Evolutionary conservation across 2,329 filamentous ascomycete species (phyloP).

Genomic region (Monilinia vaccinii-corymbosi): DNA sequence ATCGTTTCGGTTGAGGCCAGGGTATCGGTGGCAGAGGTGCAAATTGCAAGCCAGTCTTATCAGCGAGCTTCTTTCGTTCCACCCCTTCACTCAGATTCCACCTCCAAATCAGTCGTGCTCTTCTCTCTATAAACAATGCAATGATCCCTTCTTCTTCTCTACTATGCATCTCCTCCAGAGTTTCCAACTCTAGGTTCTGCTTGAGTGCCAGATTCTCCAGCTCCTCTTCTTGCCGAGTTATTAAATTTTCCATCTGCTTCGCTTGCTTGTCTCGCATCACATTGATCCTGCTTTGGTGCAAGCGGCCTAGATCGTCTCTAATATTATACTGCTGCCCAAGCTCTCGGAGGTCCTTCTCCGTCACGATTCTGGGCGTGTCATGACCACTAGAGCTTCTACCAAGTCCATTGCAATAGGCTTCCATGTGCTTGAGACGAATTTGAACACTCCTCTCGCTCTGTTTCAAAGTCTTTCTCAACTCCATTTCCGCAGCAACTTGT

Average conservation of each 20-base stretch:
- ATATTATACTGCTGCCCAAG: slow-evolving; percentile 52
- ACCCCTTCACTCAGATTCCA: slow-evolving; percentile 47
- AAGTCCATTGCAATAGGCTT: slow-evolving; percentile 52
- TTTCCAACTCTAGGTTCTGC: slow-evolving; percentile 40
- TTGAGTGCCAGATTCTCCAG: slow-evolving; percentile 37
- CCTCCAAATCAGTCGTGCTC: slow-evolving; percentile 36
- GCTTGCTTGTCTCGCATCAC: slow-evolving; percentile 56
- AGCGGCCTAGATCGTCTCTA: slow-evolving; percentile 48
- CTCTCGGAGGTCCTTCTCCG: slow-evolving; percentile 49
- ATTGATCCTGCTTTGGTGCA: slow-evolving; percentile 53
- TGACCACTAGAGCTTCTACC: slow-evolving; percentile 33
- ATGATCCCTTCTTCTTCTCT: slow-evolving; percentile 43
- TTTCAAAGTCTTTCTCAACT: slow-evolving; percentile 44
- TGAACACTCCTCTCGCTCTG: slow-evolving; percentile 48
- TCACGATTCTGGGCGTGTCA: slow-evolving; percentile 45
- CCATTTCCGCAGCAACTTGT: slow-evolving; percentile 54
- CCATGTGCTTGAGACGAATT: slow-evolving; percentile 55
- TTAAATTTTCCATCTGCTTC: slow-evolving; percentile 50
- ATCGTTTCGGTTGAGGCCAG: slow-evolving; percentile 30
- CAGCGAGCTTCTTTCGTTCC: slow-evolving; percentile 43
- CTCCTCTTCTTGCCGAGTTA: slow-evolving; percentile 46
- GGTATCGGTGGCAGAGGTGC: slow-evolving; percentile 32
- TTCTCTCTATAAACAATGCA: slow-evolving; percentile 38
- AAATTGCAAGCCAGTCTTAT: slow-evolving; percentile 35
- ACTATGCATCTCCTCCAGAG: slow-evolving; percentile 38